A percentile compares a stretch with the other conserved stretches of the same genome.
Conservation (phyloP, 495 filamentous ascomycete genomes). For the Parathielavia hyrcaniae region DNA sequence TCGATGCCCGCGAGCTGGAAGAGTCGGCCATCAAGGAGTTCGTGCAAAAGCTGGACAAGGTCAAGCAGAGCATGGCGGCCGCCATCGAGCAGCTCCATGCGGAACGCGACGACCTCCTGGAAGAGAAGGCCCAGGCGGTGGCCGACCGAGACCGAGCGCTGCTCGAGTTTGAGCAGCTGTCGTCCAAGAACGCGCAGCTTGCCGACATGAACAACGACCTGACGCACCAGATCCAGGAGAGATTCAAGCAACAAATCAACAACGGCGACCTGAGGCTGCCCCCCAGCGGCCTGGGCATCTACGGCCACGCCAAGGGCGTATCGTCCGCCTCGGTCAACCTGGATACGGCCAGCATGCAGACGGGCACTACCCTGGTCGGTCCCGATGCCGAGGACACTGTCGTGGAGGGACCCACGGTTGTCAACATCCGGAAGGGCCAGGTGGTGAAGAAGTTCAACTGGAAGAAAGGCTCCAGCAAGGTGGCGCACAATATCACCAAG, state of each 20-base stretch:
- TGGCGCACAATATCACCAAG: constrained; percentile 90
- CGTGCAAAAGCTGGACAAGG: constrained; percentile 73
- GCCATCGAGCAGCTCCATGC: constrained; percentile 80
- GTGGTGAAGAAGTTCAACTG: constrained; percentile 92
- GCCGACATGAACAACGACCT: constrained; percentile 91
- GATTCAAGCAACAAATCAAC: constrained; percentile 74
- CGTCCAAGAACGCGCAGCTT: constrained; percentile 86
- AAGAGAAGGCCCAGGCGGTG: constrained; percentile 72
- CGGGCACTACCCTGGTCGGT: constrained; percentile 46
- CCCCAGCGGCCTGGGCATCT: constrained; percentile 81
- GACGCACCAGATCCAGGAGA: constrained; percentile 85
- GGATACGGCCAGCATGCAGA: constrained; percentile 37
- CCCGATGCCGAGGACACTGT: constrained; percentile 63
- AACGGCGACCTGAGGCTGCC: constrained; percentile 44
- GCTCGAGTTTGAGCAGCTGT: constrained; percentile 91
- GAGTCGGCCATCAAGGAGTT: constrained; percentile 83
- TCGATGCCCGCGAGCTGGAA: constrained; percentile 70
- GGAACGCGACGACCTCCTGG: constrained; percentile 70
- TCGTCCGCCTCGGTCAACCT: constrained; percentile 60
- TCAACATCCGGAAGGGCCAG: constrained; percentile 87
- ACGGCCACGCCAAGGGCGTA: constrained; percentile 65
- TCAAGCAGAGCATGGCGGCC: constrained; percentile 72
- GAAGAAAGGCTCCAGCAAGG: constrained; percentile 91
- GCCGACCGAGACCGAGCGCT: constrained; percentile 83
- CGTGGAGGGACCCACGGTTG: constrained; percentile 76